These are phyloP conservation scores for Oemleria cerasiformis DNA, from an alignment of 306 rosid species.

Conservation along the genomic window DNA sequence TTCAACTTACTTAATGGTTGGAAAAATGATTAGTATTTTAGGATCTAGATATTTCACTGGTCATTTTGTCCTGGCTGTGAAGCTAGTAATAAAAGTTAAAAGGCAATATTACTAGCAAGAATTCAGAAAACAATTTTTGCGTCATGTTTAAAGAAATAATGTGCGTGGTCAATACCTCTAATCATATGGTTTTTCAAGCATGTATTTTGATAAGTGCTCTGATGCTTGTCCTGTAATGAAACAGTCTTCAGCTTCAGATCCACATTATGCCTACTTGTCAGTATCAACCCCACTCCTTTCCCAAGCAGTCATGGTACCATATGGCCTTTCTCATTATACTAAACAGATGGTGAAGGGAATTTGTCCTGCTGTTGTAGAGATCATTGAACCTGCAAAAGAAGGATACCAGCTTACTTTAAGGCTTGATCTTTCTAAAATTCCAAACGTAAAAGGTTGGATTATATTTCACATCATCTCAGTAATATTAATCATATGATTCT, in stretches of 20 bases:
- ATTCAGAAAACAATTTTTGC: not conserved
- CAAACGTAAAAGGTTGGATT: conserved; percentile 51
- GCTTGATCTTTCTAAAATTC: conserved; percentile 56
- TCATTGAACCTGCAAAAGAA: conserved; percentile 60
- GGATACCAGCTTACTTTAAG: conserved; percentile 73
- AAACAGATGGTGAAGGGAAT: conserved; percentile 56
- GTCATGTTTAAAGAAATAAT: not conserved
- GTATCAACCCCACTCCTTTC: conserved; percentile 65
- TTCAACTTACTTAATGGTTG: not conserved
- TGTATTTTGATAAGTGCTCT: conserved; percentile 8
- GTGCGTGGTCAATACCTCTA: not conserved
- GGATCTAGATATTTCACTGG: not conserved
- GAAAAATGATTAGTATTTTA: not conserved
- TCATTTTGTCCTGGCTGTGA: not conserved
- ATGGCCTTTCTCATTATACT: conserved; percentile 44
- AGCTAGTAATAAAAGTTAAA: not conserved
- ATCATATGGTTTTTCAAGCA: conserved; percentile 1
- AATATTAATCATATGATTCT: not conserved
- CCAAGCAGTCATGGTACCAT: conserved; percentile 42
- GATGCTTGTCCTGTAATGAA: conserved; percentile 18
- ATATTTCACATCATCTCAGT: conserved; percentile 8
- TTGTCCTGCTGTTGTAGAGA: conserved; percentile 46
- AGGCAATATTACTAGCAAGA: too few species aligned
- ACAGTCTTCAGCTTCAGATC: conserved; percentile 63
- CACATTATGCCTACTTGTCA: conserved; percentile 54